Base-by-base conservation (phyloP, 306 rosid species). In the Dalbergia cultrata region DNA sequence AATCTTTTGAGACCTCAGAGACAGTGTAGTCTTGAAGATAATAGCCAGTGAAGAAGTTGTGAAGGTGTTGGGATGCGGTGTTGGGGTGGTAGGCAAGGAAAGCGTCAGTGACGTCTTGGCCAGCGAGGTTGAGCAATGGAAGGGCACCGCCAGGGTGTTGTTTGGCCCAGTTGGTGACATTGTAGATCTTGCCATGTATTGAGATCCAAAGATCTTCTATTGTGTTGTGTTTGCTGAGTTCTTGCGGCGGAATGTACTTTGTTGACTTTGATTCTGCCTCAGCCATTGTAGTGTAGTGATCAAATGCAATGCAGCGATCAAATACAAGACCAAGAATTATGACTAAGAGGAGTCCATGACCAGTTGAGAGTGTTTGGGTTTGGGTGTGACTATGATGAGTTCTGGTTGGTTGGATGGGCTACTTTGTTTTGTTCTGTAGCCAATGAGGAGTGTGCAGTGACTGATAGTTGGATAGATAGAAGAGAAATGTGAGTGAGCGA, bases 71-170 rank as follows among this genome's bases (percentile, higher is more conserved):
- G 87, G 91, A 90, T 19, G 88, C 95, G 0, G 86, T 57, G 44
- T 72, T 68, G 2, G 95, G 92, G 72, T 90, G 95, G 72, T 79
- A 85, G 0, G 92, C 92, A 3, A 89, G 64, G 70, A 90, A 90
- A 10, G 86, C 95, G 69, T 90, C 92, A 0, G 95, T 90, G 10
- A 75, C 92, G 22, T 90, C 95, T 63, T 87, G 89, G 54, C 95
- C 95, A 31, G 90, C 90, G 43, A 90, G 80, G 74, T 82, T 80
- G n/a, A 85, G 66, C 34, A 90, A 71, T 34, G 90, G 89, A 3
- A 49, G 11, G 12, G 87, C 90, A 17, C 95, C 92, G 45, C 95
- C 95, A 0, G 95, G 95, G 72, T 90, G 95, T 4, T 58, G 50
- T 2, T 85, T 39, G 41, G 74, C 58, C 93, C 93, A 89, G 47